Evolutionary conservation across 164 flowering plant species (phyloP), one percentile per base, ranked within the genome.

Genomic region (Akebia trifoliata): DNA sequence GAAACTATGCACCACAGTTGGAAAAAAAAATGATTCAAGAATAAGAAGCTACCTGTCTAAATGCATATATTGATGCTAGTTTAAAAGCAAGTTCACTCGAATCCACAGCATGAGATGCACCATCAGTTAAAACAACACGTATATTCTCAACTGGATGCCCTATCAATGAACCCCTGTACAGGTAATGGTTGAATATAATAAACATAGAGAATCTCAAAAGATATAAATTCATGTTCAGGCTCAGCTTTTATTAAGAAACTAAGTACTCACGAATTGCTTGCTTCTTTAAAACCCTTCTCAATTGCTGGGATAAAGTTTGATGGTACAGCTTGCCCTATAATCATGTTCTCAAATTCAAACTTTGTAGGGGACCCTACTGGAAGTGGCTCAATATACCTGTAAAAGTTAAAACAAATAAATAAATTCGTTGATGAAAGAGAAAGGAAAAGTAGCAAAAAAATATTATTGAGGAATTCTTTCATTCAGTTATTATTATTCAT

Each of bases 31-130:
- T 6, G 17, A 35, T 28, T 28, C 20, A 44, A 37, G 35, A 28
- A 47, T 3, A 24, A 71, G 44, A 70, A 45, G 29, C 1, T 40
- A 90, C 99, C 97, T 90, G 87, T 85, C 99, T 82, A 70, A 94
- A 88, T 48, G 99, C 99, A 77, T 94, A 90, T 45, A 94, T 94
- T 46, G 99, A 43, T 56, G 99, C 99, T 31, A 88, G 61, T 61
- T 90, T 90, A 69, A 94, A 94, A 18, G 99, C 99, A 73, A 94
- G 96, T 66, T 94, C 97, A 78, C 99, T 94, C 54, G 97, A 94
- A 83, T 94, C 99, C 68, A 94, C 99, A 39, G 97, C 83, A 81
- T 94, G 99, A 45, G 99, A 63, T 57, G 95, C 88, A 67, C 99
- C 99, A 71, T 94, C 99, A 4, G 88, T 88, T 61, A 94, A 75